Conservation (phyloP, 768 basidiomycete species). For the Rubroboletus satanas region DNA sequence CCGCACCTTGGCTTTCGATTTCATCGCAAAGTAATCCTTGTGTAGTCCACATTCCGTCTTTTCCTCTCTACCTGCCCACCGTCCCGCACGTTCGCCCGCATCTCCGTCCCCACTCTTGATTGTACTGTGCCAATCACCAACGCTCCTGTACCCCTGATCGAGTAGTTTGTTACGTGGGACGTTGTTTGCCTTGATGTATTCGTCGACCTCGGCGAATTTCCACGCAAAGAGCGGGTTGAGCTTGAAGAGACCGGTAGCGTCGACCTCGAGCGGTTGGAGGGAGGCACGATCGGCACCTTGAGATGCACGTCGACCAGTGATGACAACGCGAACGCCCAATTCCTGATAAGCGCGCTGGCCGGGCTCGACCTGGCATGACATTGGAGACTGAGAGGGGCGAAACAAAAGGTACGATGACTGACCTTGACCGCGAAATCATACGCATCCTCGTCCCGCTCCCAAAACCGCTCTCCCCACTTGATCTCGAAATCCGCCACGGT, state of each 20-base stretch:
- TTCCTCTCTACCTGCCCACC: slow-evolving; percentile 80
- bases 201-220: slow-evolving; percentile 80
- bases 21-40: slow-evolving; percentile 82
- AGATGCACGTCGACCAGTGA: slow-evolving; percentile 91
- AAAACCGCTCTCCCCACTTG: slow-evolving; percentile 74
- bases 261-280: slow-evolving; percentile 84
- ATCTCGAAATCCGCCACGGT: slow-evolving; percentile 72
- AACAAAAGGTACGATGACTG: slow-evolving; percentile 12
- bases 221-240: slow-evolving; percentile 91
- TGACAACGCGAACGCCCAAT: slow-evolving; percentile 77
- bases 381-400: neutral
- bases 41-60: slow-evolving; percentile 98
- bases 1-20: slow-evolving; percentile 44
- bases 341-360: slow-evolving; percentile 82
- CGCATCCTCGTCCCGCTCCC: slow-evolving; percentile 81
- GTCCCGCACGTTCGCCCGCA: slow-evolving; percentile 74
- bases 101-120: slow-evolving; percentile 63
- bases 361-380: slow-evolving; percentile 75
- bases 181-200: slow-evolving; percentile 73
- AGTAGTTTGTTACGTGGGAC: slow-evolving; percentile 89
- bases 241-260: slow-evolving; percentile 86
- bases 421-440: slow-evolving; percentile 96
- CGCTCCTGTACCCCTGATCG: slow-evolving; percentile 87
- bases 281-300: slow-evolving; percentile 88
- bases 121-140: slow-evolving; percentile 99